These are phyloP conservation scores for Ceratocystis huliohia DNA, from an alignment of 2,329 filamentous ascomycete genomes.

Conservation along the genomic window DNA sequence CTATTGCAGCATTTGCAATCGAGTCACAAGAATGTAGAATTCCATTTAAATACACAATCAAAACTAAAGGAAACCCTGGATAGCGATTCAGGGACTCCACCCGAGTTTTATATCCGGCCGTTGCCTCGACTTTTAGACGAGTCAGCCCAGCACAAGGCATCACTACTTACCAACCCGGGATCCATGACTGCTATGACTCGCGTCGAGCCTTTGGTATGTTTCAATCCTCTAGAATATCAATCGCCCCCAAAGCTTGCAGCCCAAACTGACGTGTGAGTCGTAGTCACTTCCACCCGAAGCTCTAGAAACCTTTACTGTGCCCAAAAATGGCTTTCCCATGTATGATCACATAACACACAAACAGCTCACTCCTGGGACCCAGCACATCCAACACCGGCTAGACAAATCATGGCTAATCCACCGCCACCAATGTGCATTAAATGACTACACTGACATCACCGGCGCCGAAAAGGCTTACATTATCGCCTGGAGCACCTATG, in stretches of 20 bases:
- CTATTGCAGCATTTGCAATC: conserved; percentile 36
- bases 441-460: conserved; percentile 45
- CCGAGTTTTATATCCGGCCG: conserved; percentile 23
- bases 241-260: not conserved
- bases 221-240: not conserved
- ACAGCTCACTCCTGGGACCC: conserved; percentile 36
- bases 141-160: not conserved
- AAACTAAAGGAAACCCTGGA: conserved; percentile 34
- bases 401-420: conserved; percentile 45
- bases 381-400: conserved; percentile 32
- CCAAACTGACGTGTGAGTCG: not conserved
- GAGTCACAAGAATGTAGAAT: conserved; percentile 10
- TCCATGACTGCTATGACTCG: not conserved
- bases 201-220: conserved; percentile 7
- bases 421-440: conserved; percentile 45
- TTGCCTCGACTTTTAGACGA: not conserved
- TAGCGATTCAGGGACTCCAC: conserved; percentile 29
- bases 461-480: conserved; percentile 45
- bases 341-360: conserved; percentile 46
- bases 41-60: conserved; percentile 23
- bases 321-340: conserved; percentile 35
- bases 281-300: conserved; percentile 11
- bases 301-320: conserved; percentile 34
- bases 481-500: conserved; percentile 45
- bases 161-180: not conserved